These are phyloP conservation scores for Dalbergia oliveri DNA, from an alignment of 306 rosid species.

Conservation along the genomic window DNA sequence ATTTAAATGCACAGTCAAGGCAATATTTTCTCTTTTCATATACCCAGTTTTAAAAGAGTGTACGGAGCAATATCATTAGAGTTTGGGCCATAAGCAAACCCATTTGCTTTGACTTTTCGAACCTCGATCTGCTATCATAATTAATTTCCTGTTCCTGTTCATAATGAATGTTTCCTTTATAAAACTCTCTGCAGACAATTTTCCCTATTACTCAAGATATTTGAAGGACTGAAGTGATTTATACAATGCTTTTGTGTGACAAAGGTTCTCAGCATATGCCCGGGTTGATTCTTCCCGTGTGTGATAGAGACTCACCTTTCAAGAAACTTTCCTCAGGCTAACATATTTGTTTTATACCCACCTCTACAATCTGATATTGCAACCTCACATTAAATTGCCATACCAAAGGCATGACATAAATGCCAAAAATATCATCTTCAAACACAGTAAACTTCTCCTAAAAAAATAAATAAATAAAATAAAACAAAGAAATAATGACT, in stretches of 20 bases:
- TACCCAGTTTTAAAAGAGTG: conserved; percentile 26
- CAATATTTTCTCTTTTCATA: conserved; percentile 47
- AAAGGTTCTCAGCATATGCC: conserved; percentile 5
- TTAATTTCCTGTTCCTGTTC: conserved; percentile 11
- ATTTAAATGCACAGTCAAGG: conserved; percentile 36
- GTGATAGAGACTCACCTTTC: conserved; percentile 28
- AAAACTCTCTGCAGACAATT: conserved; percentile 46
- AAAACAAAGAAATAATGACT: neutral
- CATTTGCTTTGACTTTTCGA: conserved; percentile 28
- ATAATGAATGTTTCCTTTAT: conserved; percentile 35
- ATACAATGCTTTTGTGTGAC: conserved; percentile 21
- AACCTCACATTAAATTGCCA: conserved; percentile 1
- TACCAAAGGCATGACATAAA: conserved; percentile 26
- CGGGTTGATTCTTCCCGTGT: conserved; percentile 40
- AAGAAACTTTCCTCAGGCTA: conserved; percentile 2
- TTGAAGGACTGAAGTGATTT: conserved; percentile 28
- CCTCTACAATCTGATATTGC: neutral
- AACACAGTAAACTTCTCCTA: neutral
- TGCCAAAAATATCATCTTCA: conserved; percentile 1
- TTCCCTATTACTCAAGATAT: neutral
- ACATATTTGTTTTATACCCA: neutral
- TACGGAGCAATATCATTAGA: conserved; percentile 41
- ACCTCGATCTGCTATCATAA: conserved; percentile 17
- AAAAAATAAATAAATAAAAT: no score
- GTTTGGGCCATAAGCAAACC: conserved; percentile 35